A percentile compares a stretch with the other conserved stretches of the same genome.
Conservation (phyloP, 805 yeast genomes). For the Candida verbasci region DNA sequence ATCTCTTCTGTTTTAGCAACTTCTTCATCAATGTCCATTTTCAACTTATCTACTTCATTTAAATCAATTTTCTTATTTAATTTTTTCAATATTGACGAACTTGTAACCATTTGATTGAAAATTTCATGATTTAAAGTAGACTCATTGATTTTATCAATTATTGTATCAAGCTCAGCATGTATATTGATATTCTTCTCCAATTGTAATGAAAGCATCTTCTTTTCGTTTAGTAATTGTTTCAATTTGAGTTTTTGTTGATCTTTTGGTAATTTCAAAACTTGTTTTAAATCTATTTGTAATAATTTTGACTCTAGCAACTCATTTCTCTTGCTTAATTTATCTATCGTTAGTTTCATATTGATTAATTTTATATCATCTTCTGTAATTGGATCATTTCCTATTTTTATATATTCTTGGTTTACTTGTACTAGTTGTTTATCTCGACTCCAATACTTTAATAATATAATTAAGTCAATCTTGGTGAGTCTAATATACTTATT, state of each 20-base stretch:
- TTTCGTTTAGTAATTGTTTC: slow-evolving; percentile 14
- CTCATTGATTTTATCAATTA: slow-evolving; percentile 32
- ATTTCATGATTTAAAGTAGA: slow-evolving; percentile 25
- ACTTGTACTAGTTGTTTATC: slow-evolving; percentile 15
- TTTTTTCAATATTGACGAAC: slow-evolving; percentile 21
- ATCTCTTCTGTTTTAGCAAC: slow-evolving; percentile 24
- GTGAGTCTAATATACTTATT: slow-evolving; percentile 11
- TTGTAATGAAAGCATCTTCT: slow-evolving; percentile 13
- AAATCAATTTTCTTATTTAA: slow-evolving; percentile 25
- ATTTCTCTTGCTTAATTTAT: slow-evolving; percentile 15
- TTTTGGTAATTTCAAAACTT: slow-evolving; percentile 8
- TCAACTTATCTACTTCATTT: slow-evolving; percentile 23
- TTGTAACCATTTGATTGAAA: slow-evolving; percentile 20
- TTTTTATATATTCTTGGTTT: slow-evolving; percentile 18
- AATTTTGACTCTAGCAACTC: slow-evolving; percentile 17
- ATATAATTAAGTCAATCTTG: slow-evolving; percentile 21
- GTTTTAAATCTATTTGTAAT: slow-evolving; percentile 14
- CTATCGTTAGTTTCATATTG: slow-evolving; percentile 19
- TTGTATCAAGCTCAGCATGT: slow-evolving; percentile 17
- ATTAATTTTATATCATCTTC: slow-evolving; percentile 30
- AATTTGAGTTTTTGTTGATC: slow-evolving; percentile 14
- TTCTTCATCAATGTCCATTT: slow-evolving; percentile 26
- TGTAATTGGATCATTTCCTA: slow-evolving; percentile 14
- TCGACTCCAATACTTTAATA: slow-evolving; percentile 23
- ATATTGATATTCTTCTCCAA: slow-evolving; percentile 14